These are phyloP conservation scores for Sindora glabra DNA, from an alignment of 306 rosid genomes.

Conservation along the genomic window DNA sequence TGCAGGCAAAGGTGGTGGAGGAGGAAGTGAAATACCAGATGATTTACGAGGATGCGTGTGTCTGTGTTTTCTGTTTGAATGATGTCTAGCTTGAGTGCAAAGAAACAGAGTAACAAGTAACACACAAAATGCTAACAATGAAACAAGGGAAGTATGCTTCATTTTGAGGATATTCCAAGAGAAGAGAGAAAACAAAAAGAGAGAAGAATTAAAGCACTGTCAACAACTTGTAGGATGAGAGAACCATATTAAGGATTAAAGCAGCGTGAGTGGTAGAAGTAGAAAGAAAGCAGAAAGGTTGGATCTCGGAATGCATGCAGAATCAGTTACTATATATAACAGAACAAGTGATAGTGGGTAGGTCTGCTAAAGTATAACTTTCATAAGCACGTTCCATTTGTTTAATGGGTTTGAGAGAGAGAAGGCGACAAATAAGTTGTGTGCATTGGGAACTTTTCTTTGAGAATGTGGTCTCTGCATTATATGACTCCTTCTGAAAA, in stretches of 20 bases:
- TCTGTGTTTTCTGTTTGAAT: constrained; percentile 45
- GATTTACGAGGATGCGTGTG: constrained; percentile 37
- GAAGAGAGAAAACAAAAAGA: background rate
- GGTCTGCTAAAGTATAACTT: constrained; percentile 36
- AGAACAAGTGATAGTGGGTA: constrained; percentile 39
- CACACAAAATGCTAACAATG: constrained; percentile 16
- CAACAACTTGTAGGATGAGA: constrained; percentile 5
- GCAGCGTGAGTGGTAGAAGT: constrained; percentile 23
- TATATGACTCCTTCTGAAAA: constrained; percentile 17
- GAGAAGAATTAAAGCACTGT: constrained; percentile 4
- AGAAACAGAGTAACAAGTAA: constrained; percentile 29
- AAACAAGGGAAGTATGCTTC: constrained; percentile 28
- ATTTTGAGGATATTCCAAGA: constrained; percentile 20
- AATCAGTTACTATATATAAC: constrained; percentile 33
- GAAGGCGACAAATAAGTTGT: constrained; percentile 52
- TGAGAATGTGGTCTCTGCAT: constrained; percentile 47
- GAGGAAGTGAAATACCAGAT: too few species aligned
- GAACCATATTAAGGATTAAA: too few species aligned
- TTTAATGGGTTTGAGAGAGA: constrained; percentile 44
- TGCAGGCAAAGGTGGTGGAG: constrained; percentile 33
- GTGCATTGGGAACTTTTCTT: constrained; percentile 26
- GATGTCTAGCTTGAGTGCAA: constrained; percentile 51
- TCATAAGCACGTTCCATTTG: constrained; percentile 15
- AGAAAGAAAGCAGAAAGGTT: constrained; percentile 23
- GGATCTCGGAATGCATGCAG: constrained; percentile 37